phyloP scores from a whole-genome alignment of 805 yeast species.

The Hyphopichia homilentoma region DNA sequence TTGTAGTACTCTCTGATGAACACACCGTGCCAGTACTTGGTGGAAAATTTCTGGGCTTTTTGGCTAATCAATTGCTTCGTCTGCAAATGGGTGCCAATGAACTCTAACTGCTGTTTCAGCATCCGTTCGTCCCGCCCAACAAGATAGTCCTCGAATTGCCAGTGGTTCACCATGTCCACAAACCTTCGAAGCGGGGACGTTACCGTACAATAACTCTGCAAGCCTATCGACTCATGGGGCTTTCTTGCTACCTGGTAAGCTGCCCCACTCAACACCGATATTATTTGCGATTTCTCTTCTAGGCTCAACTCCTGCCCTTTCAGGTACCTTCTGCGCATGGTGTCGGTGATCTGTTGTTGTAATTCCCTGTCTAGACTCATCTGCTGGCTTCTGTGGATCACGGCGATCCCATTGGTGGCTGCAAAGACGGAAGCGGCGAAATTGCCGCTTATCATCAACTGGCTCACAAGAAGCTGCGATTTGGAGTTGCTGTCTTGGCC shows the following conservation, averaged over 20 bases:
- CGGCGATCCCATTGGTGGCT: slow-evolving; percentile 41
- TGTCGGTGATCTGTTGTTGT: slow-evolving; percentile 18
- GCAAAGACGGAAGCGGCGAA: slow-evolving; percentile 52
- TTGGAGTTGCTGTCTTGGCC: slow-evolving; percentile 26
- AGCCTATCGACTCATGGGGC: slow-evolving; percentile 62
- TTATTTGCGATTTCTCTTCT: slow-evolving; percentile 40
- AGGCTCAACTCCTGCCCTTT: slow-evolving; percentile 19
- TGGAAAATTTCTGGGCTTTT: slow-evolving; percentile 20
- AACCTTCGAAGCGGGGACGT: slow-evolving; percentile 89
- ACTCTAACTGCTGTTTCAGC: slow-evolving; percentile 6
- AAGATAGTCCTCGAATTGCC: slow-evolving; percentile 48
- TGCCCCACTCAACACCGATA: slow-evolving; percentile 51
- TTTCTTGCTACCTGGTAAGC: slow-evolving; percentile 42
- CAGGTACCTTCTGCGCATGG: slow-evolving; percentile 15
- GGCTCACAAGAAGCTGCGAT: slow-evolving; percentile 70
- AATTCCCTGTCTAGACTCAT: slow-evolving; percentile 22
- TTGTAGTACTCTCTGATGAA: slow-evolving; percentile 27
- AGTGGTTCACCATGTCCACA: slow-evolving; percentile 76
- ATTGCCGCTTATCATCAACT: slow-evolving; percentile 80
- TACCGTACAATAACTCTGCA: slow-evolving; percentile 61
- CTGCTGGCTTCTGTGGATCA: slow-evolving; percentile 44
- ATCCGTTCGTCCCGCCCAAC: too few species aligned
- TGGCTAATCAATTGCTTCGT: slow-evolving; percentile 25
- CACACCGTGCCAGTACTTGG: slow-evolving; percentile 35
- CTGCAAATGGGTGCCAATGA: slow-evolving; percentile 28